Evolutionary conservation across 495 filamentous ascomycete species (phyloP), one percentile per base, ranked within the genome.

Genomic region (Friedmanniomyces endolithicus): DNA sequence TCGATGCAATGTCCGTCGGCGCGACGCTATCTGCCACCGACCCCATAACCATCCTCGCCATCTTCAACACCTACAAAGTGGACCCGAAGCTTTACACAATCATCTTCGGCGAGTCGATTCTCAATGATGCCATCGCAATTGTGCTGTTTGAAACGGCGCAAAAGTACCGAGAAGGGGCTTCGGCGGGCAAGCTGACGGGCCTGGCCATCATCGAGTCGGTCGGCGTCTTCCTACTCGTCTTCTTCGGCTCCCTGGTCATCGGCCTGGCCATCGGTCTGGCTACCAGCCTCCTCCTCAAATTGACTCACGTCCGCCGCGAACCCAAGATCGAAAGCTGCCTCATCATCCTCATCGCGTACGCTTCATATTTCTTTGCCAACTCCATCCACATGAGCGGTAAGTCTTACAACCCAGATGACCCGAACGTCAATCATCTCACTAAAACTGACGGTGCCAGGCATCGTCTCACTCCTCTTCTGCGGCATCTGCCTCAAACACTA

Each of bases 61-160:
- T 98, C 54, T 98, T 98, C 80, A 98, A 95, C 65, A 84, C 94
- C 1, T 97, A 96, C 75, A 95, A 96, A 70, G 92, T 98, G 49
- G 92, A 98, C 67, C 92, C 92, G 11, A 96, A 96, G 70, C 78
- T 98, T 6, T 98, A 98, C 67, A 98, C 92, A 7, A 78, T 97
- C 61, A 97, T 98, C 55, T 98, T 98, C 67, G 92, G 92, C 62
- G 92, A 98, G 69, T 94, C 90, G 31, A 97, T 98, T 50, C 72
- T 98, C 47, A 98, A 98, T 67, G 92, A 98, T 75, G 92, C 92
- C 17, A 87, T 98, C 61, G 92, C 92, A 40, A 98, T 98, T 65
- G 92, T 98, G 56, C 79, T 98, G 62, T 98, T 97, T 70, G 94
- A 98, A 71, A 96, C 92, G 0, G 94, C 92, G 14, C 88, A 95